phyloP scores from a whole-genome alignment of 306 rosid species.

The Cicer pinnatifidum region DNA sequence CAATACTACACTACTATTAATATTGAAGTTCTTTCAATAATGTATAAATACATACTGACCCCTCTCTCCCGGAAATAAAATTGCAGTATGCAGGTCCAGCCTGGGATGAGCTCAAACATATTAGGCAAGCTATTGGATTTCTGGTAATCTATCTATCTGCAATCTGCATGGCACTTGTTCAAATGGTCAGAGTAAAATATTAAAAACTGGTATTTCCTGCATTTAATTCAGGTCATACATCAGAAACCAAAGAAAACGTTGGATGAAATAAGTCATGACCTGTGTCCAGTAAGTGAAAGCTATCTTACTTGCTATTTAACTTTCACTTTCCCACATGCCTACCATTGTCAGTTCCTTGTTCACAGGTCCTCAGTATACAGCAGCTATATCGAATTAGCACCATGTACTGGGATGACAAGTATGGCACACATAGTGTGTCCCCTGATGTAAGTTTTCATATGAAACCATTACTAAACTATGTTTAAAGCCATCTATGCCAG shows the following conservation, averaged over 20 bases:
- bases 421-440: constrained; percentile 57
- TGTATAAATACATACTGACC: constrained; percentile 38
- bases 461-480: constrained; percentile 49
- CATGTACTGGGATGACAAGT: constrained; percentile 91
- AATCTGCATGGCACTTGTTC: constrained; percentile 38
- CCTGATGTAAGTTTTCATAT: constrained; percentile 74
- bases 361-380: constrained; percentile 92
- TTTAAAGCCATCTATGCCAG: constrained; percentile 44
- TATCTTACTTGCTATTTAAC: constrained; percentile 8
- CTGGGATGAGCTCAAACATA: constrained; percentile 97
- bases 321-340: constrained; percentile 36
- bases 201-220: constrained; percentile 39
- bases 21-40: constrained; percentile 19
- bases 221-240: constrained; percentile 80
- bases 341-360: constrained; percentile 24
- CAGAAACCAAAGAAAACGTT: constrained; percentile 97
- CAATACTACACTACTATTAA: constrained; percentile 26
- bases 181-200: constrained; percentile 19
- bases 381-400: constrained; percentile 96
- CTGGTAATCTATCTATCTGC: constrained; percentile 58
- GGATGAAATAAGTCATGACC: constrained; percentile 91
- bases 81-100: constrained; percentile 77
- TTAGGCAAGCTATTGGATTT: constrained; percentile 98
- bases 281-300: constrained; percentile 80
- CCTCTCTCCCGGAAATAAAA: constrained; percentile 16